Conservation (phyloP, 1,284 basidiomycete species). For the Ceratobasidium sp. region DNA sequence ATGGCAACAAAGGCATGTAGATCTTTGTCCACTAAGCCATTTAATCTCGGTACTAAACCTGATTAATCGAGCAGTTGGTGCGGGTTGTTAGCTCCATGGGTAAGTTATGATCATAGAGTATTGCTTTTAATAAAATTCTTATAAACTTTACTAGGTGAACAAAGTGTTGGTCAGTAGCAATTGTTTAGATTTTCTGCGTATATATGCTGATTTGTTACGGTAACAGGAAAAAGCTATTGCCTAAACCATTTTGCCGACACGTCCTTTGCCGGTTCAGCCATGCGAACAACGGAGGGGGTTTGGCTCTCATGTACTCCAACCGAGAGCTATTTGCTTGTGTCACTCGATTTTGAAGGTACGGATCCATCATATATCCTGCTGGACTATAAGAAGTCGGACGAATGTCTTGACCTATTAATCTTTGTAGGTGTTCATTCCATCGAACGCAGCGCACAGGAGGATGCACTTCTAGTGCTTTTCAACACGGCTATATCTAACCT, state of each 20-base stretch:
- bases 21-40: background rate
- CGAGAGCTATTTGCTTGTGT: conserved; percentile 63
- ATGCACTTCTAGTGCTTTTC: conserved; percentile 69
- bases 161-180: conserved; percentile 66
- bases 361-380: background rate
- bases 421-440: conserved; percentile 68
- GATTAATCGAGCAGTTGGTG: conserved; percentile 56
- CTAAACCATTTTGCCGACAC: conserved; percentile 72
- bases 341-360: conserved; percentile 71
- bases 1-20: conserved; percentile 63
- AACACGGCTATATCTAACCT: conserved; percentile 73
- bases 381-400: background rate
- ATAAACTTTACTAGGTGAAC: conserved; percentile 66
- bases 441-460: conserved; percentile 70
- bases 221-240: conserved; percentile 56
- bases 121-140: background rate
- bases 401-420: background rate
- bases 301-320: conserved; percentile 74
- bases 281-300: conserved; percentile 69
- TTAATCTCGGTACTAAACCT: background rate
- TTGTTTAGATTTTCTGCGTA: background rate
- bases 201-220: background rate
- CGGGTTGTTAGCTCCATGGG: conserved; percentile 74
- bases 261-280: conserved; percentile 72
- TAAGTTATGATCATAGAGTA: conserved; percentile 43